Conservation (phyloP, 768 basidiomycete species). For the Tricholoma furcatifolium region DNA sequence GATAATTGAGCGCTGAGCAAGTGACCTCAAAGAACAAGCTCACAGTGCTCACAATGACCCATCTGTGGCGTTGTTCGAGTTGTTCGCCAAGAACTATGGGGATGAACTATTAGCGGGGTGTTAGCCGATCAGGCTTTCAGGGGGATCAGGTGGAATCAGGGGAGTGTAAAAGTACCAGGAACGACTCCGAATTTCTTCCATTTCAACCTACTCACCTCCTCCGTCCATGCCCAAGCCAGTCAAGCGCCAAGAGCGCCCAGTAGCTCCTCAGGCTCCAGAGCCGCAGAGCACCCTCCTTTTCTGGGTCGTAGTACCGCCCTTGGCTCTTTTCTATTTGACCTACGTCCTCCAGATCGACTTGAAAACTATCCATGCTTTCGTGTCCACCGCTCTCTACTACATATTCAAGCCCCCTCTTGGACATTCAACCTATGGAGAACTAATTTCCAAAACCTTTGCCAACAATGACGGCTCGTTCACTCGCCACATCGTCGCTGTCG, state of each 20-base stretch:
- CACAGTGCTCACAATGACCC: too few species aligned
- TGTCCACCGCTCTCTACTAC: slow-evolving; percentile 7
- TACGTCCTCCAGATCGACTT: slow-evolving; percentile 18
- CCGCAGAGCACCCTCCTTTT: slow-evolving; percentile 10
- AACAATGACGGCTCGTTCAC: slow-evolving; percentile 27
- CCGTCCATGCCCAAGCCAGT: background rate
- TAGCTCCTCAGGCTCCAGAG: background rate
- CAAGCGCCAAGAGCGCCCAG: background rate
- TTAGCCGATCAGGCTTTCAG: too few species aligned
- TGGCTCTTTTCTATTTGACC: slow-evolving; percentile 17
- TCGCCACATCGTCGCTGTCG: slow-evolving; percentile 79
- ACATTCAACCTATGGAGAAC: slow-evolving; percentile 6
- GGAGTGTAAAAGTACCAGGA: too few species aligned
- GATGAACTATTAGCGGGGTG: too few species aligned
- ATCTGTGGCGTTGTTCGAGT: too few species aligned
- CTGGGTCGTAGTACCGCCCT: slow-evolving; percentile 12
- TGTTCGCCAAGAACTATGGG: too few species aligned
- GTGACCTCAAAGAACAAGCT: background rate
- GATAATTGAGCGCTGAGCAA: too few species aligned
- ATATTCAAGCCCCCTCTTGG: slow-evolving; percentile 15
- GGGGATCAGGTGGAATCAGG: too few species aligned
- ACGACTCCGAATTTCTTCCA: too few species aligned
- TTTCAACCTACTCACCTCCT: too few species aligned
- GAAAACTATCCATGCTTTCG: slow-evolving; percentile 1
- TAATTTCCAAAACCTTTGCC: background rate